Percentiles rank a stretch among this genome's conserved stretches.
phyloP scores from a whole-genome alignment of 345 rosid genomes.

The Combretum micranthum region DNA sequence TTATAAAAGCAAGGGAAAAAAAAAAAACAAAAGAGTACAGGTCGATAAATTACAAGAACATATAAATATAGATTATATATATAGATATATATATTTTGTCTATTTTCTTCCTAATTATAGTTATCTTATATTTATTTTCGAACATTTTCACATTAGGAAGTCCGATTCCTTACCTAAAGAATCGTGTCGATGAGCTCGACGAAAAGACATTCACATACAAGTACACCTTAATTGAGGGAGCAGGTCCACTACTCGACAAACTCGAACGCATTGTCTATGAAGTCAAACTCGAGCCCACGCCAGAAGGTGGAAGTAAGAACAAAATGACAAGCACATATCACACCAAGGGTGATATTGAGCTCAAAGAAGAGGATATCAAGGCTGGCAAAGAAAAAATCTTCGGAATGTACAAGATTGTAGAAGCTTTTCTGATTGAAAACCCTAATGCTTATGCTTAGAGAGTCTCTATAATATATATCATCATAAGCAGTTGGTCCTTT shows the following conservation, averaged over 20 bases:
- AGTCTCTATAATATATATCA: too few species aligned
- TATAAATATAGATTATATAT: too few species aligned
- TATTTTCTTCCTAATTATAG: too few species aligned
- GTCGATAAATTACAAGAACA: too few species aligned
- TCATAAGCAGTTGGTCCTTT: too few species aligned
- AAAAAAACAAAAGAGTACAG: too few species aligned
- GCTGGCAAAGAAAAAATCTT: conserved; percentile 13
- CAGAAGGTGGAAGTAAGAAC: conserved; percentile 11
- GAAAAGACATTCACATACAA: conserved; percentile 11
- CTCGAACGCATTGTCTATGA: conserved; percentile 4
- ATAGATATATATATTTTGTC: too few species aligned
- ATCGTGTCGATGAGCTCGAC: conserved; percentile 12
- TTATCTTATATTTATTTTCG: too few species aligned
- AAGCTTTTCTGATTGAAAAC: conserved; percentile 24
- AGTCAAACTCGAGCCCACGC: not conserved
- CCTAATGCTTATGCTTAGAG: conserved; percentile 12
- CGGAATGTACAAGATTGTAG: conserved; percentile 18
- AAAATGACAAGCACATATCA: conserved; percentile 11
- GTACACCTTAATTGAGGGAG: conserved; percentile 18
- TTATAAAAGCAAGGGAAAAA: too few species aligned
- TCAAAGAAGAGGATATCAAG: conserved; percentile 21
- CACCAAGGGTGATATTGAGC: conserved; percentile 5
- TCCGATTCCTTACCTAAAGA: conserved; percentile 13
- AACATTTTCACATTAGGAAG: too few species aligned
- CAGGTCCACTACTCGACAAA: conserved; percentile 6